phyloP scores from a whole-genome alignment of 352 stramenopile genomes.

The Blastocystis sp. region DNA sequence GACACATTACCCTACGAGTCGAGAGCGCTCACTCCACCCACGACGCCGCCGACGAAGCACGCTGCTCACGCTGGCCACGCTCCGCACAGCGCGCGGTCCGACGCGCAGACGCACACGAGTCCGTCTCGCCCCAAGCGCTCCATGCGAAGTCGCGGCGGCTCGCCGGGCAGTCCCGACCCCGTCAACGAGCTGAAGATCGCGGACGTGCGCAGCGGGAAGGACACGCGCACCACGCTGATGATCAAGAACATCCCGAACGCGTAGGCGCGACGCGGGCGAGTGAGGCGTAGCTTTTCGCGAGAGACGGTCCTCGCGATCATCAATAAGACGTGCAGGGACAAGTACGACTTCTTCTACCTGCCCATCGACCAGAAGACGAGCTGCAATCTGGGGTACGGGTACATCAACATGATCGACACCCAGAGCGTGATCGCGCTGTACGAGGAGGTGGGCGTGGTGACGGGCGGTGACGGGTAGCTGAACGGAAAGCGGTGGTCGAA shows the following conservation, averaged over 20 bases:
- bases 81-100: not conserved
- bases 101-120: not conserved
- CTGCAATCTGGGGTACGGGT: conserved; percentile 99
- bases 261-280: conserved; percentile 82
- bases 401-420: conserved; percentile 97
- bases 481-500: conserved; percentile 86
- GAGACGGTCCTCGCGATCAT: conserved; percentile 97
- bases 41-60: too few relatives aligned
- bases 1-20: not conserved
- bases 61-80: not conserved
- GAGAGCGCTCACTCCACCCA: too few relatives aligned
- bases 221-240: conserved; percentile 97
- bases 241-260: conserved; percentile 99
- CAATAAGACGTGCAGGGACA: conserved; percentile 87
- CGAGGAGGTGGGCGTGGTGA: not conserved
- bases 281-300: conserved; percentile 80
- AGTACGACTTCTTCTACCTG: conserved; percentile 98
- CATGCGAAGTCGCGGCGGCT: not conserved
- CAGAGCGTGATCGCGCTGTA: conserved; percentile 41
- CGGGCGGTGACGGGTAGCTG: not conserved
- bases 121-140: not conserved
- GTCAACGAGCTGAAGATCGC: conserved; percentile 21
- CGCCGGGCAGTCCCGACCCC: not conserved
- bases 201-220: conserved; percentile 80
- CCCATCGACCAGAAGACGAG: conserved; percentile 99